phyloP scores from a whole-genome alignment of 192 early-diverging fungal species.

The Coemansia sp. region DNA sequence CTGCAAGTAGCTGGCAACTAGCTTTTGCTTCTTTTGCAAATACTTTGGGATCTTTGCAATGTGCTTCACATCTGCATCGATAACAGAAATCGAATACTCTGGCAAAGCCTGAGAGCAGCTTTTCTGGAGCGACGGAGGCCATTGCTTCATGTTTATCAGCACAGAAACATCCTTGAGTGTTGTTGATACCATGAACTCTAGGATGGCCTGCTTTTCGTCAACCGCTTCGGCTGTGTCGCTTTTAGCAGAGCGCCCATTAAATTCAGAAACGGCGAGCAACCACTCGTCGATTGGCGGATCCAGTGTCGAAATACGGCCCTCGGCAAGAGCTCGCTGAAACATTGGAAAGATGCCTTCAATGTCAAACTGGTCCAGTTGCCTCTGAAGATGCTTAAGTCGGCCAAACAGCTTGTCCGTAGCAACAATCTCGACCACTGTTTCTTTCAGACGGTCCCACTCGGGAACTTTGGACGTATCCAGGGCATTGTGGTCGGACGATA shows the following conservation, averaged over 20 bases:
- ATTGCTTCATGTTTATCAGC: slow-evolving; percentile 49
- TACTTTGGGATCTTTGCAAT: slow-evolving; percentile 60
- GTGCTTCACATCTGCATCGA: slow-evolving; percentile 76
- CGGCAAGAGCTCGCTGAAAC: slow-evolving; percentile 27
- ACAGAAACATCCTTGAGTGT: slow-evolving; percentile 81
- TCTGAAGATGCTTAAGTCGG: slow-evolving; percentile 54
- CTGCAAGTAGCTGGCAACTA: slow-evolving; percentile 56
- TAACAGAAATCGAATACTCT: slow-evolving; percentile 48
- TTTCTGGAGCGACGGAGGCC: slow-evolving; percentile 5
- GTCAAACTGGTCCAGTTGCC: slow-evolving; percentile 58
- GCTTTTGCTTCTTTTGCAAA: slow-evolving; percentile 55
- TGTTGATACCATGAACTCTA: slow-evolving; percentile 68
- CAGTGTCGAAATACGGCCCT: slow-evolving; percentile 19
- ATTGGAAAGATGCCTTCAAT: slow-evolving; percentile 56
- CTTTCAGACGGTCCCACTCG: slow-evolving; percentile 25
- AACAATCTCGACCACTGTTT: slow-evolving; percentile 47
- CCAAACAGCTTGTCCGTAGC: slow-evolving; percentile 50
- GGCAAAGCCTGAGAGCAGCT: neutral
- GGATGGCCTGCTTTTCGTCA: slow-evolving; percentile 54
- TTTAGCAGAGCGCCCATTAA: neutral
- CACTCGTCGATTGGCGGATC: slow-evolving; percentile 30
- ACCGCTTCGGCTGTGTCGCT: neutral
- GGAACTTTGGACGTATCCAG: slow-evolving; percentile 9
- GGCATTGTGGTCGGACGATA: neutral
- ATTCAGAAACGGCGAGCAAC: slow-evolving; percentile 30